Percentiles rank a stretch among this genome's conserved stretches.
phyloP scores from a whole-genome alignment of 352 stramenopile species.

The Globisporangium orthogonon region DNA sequence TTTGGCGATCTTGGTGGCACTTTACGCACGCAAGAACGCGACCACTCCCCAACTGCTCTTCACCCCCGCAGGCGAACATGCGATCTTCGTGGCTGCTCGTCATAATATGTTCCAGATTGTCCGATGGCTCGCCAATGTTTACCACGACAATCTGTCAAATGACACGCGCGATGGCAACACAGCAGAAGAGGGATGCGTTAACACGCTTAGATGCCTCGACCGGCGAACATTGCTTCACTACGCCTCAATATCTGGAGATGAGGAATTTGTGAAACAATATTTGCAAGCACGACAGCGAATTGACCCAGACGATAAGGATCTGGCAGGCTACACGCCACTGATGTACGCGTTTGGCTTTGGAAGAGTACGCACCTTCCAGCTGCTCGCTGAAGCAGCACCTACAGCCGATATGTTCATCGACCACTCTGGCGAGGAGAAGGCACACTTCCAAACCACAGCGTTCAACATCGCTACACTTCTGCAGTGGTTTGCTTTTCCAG shows the following conservation, averaged over 20 bases:
- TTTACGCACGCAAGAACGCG: conserved; percentile 20
- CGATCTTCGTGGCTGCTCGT: conserved; percentile 37
- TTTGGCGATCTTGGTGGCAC: conserved; percentile 35
- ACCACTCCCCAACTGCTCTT: conserved; percentile 19
- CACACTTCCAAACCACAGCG: conserved; percentile 37
- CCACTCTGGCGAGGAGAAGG: conserved; percentile 31
- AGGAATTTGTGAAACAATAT: conserved; percentile 17
- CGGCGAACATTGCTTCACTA: conserved; percentile 46
- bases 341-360: conserved; percentile 57
- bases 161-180: not conserved
- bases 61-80: conserved; percentile 25
- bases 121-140: conserved; percentile 38
- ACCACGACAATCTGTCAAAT: conserved; percentile 10
- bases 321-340: conserved; percentile 36
- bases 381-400: conserved; percentile 26
- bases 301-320: conserved; percentile 22
- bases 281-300: not conserved
- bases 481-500: conserved; percentile 50
- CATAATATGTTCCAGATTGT: conserved; percentile 37
- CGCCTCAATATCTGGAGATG: conserved; percentile 33
- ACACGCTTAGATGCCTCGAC: conserved; percentile 16
- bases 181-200: not conserved
- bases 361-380: conserved; percentile 20
- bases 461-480: conserved; percentile 44
- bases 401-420: conserved; percentile 28